These are phyloP conservation scores for Cryphonectria naterciae DNA, from an alignment of 2,329 filamentous ascomycete genomes.

Conservation along the genomic window DNA sequence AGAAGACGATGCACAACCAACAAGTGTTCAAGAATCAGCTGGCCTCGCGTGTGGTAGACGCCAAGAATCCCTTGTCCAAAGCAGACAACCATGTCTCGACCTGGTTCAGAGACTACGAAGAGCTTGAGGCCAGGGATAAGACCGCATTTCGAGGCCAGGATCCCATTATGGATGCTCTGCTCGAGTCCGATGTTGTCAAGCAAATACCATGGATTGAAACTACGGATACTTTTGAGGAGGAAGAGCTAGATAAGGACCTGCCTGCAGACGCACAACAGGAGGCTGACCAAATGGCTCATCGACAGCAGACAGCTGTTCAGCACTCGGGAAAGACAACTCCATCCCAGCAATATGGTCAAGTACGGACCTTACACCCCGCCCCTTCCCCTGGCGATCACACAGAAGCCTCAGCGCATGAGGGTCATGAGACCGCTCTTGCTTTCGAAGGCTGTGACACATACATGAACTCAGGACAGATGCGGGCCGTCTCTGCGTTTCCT, in stretches of 20 bases:
- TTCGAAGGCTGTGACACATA: neutral
- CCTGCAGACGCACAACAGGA: conserved; percentile 64
- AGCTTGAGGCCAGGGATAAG: conserved; percentile 56
- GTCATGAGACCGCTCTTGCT: neutral
- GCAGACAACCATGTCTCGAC: conserved; percentile 58
- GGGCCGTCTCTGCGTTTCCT: neutral
- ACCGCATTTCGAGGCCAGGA: conserved; percentile 64
- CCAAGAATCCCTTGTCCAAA: conserved; percentile 73
- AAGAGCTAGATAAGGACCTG: conserved; percentile 63
- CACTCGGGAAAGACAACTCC: neutral
- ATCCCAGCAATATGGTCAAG: neutral
- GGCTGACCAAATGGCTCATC: conserved; percentile 48
- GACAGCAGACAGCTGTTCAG: neutral
- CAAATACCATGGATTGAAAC: conserved; percentile 62
- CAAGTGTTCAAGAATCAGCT: conserved; percentile 83
- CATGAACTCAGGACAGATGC: neutral
- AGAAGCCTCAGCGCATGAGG: neutral
- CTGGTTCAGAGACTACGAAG: conserved; percentile 63
- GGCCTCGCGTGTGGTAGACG: conserved; percentile 79
- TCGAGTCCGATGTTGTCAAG: conserved; percentile 41
- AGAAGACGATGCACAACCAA: conserved; percentile 73
- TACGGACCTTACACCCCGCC: neutral
- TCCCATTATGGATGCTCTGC: conserved; percentile 56
- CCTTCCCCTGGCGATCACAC: neutral
- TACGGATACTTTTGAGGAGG: conserved; percentile 74